phyloP scores from a whole-genome alignment of 176 grass and related monocot species.

The Puya raimondii region DNA sequence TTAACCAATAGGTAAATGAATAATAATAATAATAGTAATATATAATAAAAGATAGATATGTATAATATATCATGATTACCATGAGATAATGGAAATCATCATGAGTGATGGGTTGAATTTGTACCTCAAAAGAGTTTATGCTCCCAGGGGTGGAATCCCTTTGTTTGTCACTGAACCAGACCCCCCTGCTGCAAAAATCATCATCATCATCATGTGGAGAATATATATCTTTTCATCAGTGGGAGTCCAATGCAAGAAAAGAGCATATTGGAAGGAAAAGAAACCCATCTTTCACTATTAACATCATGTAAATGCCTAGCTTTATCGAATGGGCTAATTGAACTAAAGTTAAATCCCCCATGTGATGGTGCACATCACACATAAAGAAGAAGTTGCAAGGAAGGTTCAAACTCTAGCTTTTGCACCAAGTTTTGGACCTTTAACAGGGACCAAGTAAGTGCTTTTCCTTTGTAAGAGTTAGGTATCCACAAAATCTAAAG shows the following conservation, averaged over 20 bases:
- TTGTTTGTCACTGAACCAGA: conserved; percentile 73
- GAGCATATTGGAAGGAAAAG: conserved; percentile 29
- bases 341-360: conserved; percentile 31
- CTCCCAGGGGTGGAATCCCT: conserved; percentile 52
- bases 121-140: conserved; percentile 68
- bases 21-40: neutral
- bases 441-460: conserved; percentile 24
- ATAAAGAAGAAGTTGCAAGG: conserved; percentile 13
- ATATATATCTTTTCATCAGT: conserved; percentile 55
- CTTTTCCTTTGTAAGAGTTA: conserved; percentile 27
- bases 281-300: conserved; percentile 57
- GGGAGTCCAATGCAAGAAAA: conserved; percentile 56
- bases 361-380: conserved; percentile 19
- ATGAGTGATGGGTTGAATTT: conserved; percentile 24
- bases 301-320: conserved; percentile 56
- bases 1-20: too few species aligned
- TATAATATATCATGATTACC: conserved; percentile 16
- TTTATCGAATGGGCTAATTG: conserved; percentile 41
- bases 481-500: conserved; percentile 10
- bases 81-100: conserved; percentile 48
- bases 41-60: conserved; percentile 20
- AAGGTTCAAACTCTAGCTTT: conserved; percentile 6
- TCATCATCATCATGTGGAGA: conserved; percentile 23
- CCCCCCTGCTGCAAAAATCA: conserved; percentile 35
- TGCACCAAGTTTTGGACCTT: neutral